A percentile compares a stretch with the other conserved stretches of the same genome.
Evolutionary conservation across 2,329 filamentous ascomycete genomes (phyloP).

Genomic region (Colletotrichum spaethianum): DNA sequence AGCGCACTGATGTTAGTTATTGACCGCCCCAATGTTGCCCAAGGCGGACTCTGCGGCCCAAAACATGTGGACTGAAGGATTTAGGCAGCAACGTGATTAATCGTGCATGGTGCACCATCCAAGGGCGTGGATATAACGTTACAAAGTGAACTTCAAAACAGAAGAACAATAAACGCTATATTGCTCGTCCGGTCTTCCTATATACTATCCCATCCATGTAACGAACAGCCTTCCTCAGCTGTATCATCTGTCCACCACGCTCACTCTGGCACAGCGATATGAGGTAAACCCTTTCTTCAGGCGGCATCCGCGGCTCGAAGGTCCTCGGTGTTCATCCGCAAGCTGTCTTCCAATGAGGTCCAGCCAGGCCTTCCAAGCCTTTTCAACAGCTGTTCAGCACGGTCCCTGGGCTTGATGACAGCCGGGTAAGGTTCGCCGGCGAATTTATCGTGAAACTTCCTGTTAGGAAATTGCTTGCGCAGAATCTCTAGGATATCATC

Average conservation of each 20-base stretch:
- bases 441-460: slow-evolving; percentile 46
- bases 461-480: slow-evolving; percentile 42
- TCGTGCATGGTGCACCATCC: background rate
- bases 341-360: slow-evolving; percentile 40
- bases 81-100: too few species aligned
- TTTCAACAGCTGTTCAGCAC: slow-evolving; percentile 43
- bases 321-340: slow-evolving; percentile 18
- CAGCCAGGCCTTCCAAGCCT: slow-evolving; percentile 40
- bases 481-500: slow-evolving; percentile 55
- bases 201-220: background rate
- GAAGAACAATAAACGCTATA: background rate
- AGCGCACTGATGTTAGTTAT: too few species aligned
- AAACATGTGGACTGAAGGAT: too few species aligned
- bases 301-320: background rate
- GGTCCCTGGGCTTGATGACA: slow-evolving; percentile 28
- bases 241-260: background rate
- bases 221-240: background rate
- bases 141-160: background rate
- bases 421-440: slow-evolving; percentile 7
- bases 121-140: background rate
- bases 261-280: background rate
- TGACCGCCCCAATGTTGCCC: too few species aligned
- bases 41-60: too few species aligned
- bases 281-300: too few species aligned
- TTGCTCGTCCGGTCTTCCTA: background rate